Evolutionary conservation across 768 basidiomycete genomes (phyloP), one percentile per base, ranked within the genome.

Genomic region (Coprinopsis strossmayeri): DNA sequence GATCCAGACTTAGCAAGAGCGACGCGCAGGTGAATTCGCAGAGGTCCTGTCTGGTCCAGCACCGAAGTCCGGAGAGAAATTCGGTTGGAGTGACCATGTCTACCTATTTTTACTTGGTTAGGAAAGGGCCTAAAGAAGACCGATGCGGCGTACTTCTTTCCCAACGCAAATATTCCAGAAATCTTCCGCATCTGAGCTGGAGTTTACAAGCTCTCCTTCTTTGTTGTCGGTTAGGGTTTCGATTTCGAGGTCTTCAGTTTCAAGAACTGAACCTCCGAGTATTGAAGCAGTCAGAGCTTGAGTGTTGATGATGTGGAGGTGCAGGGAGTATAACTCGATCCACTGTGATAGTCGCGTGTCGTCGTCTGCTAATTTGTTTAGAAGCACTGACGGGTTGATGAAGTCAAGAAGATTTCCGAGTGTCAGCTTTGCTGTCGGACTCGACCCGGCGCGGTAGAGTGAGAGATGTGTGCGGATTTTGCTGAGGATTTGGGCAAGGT

Each of bases 81-180:
- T 38, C 37, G 10, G 37, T 18, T 9, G 37, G 37, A 18, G 10
- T 38, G 7, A 18, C 17, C 37, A 38, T 18, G 12, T 7, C 9
- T 5, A 38, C 7, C 37, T 38, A n/a, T n/a, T n/a, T n/a, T n/a
- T n/a, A n/a, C n/a, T n/a, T n/a, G n/a, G n/a, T n/a, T n/a, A n/a
- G 30, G 30, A 32, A 32, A 15, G 30, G 30, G 30, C 15, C 10
- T 38, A 9, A 38, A 20, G 37, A 18, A n/a, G n/a, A n/a, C n/a
- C n/a, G n/a, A 18, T 20, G 37, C 5, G 10, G 49, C 52, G 39
- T 30, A 57, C 63, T 52, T 62, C 53, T 5, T 50, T 50, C 15
- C 61, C 60, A n/a, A 63, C 45, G 34, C 56, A 56, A 13, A 48
- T 50, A 7, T 45, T 40, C 63, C 63, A 63, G 38, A 64, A 63